Conservation (phyloP, 441 rosid species). For the Populus trichocarpa region DNA sequence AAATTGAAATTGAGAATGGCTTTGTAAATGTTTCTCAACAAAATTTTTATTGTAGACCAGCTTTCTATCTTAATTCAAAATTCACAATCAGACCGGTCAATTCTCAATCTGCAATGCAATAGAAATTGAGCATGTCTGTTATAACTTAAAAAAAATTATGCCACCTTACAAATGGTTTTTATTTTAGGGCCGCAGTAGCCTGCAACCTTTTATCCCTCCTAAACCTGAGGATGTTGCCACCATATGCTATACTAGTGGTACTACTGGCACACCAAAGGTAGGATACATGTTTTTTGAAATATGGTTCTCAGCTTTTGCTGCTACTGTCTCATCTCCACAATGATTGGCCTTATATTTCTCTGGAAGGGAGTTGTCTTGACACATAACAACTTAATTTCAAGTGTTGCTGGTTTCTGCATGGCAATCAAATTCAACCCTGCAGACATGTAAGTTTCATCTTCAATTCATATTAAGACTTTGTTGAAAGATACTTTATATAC, state of each 20-base stretch:
- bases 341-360: constrained; percentile 18
- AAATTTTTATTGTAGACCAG: not conserved
- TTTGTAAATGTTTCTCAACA: not conserved
- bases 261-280: constrained; percentile 99
- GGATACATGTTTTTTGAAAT: constrained; percentile 10
- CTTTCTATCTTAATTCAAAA: not conserved
- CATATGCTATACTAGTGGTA: constrained; percentile 97
- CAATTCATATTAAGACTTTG: constrained; percentile 10
- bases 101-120: constrained; percentile 3
- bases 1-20: not conserved
- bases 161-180: constrained; percentile 29
- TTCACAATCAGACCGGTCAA: not conserved
- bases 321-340: constrained; percentile 16
- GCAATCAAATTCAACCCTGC: constrained; percentile 55
- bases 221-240: constrained; percentile 88
- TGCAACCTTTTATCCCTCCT: constrained; percentile 77
- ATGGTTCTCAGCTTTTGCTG: constrained; percentile 6
- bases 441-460: constrained; percentile 62
- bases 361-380: constrained; percentile 82
- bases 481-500: constrained; percentile 13
- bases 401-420: constrained; percentile 60
- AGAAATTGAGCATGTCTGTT: not conserved
- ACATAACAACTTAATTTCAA: constrained; percentile 87
- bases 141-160: not conserved
- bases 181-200: constrained; percentile 74